Evolutionary conservation across 768 basidiomycete genomes (phyloP).

Genomic region (Chalciporus pseudorubinellus): DNA sequence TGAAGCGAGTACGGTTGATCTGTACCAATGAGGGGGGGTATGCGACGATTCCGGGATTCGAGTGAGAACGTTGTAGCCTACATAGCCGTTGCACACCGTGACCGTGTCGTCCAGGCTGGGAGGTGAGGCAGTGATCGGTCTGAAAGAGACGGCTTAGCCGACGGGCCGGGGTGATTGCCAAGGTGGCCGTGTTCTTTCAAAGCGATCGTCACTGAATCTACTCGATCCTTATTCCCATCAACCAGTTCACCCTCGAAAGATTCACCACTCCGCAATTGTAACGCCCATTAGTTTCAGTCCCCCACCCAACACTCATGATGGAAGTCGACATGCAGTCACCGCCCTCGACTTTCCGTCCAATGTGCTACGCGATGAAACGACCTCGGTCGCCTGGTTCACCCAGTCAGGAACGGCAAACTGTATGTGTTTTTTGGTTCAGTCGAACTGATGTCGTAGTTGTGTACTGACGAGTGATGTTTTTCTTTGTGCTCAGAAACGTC

Average conservation of each 20-base stretch:
- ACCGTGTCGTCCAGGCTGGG: background rate
- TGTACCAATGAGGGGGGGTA: too few species aligned
- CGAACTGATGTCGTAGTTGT: background rate
- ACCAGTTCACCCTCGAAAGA: background rate
- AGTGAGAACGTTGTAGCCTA: too few species aligned
- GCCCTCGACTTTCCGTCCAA: slow-evolving; percentile 37
- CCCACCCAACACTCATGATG: slow-evolving; percentile 37
- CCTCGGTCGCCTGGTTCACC: slow-evolving; percentile 57
- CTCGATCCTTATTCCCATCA: background rate
- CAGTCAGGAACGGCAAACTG: slow-evolving; percentile 53
- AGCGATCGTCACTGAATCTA: background rate
- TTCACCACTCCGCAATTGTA: background rate
- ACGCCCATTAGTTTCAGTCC: background rate
- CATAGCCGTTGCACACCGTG: too few species aligned
- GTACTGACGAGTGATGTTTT: background rate
- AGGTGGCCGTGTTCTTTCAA: slow-evolving; percentile 6
- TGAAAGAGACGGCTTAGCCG: background rate
- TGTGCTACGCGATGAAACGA: slow-evolving; percentile 45
- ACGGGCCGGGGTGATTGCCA: too few species aligned
- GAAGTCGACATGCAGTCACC: slow-evolving; percentile 55
- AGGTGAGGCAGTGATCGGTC: background rate
- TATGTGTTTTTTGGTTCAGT: slow-evolving; percentile 23
- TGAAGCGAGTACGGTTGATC: too few species aligned
- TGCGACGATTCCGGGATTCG: too few species aligned
- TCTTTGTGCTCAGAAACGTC: slow-evolving; percentile 54